A percentile compares a stretch with the other conserved stretches of the same genome.
phyloP scores from a whole-genome alignment of 768 basidiomycete species.

The Trametes maxima region DNA sequence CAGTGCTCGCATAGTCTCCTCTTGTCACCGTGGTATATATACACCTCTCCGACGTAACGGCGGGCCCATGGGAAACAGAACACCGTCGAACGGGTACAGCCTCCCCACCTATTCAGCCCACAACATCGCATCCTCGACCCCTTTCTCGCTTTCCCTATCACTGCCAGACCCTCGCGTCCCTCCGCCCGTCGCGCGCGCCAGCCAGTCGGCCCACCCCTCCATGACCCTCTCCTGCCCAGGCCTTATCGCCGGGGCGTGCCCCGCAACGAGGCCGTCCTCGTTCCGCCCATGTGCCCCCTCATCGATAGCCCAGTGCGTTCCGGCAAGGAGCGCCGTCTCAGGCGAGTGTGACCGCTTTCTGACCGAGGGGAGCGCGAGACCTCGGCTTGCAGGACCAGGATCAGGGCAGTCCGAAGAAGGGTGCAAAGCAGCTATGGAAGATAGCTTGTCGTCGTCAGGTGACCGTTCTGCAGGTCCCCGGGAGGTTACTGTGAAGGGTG shows the following conservation, averaged over 20 bases:
- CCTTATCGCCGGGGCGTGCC: conserved; percentile 16
- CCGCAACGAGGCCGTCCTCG: conserved; percentile 22
- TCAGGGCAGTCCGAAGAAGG: not conserved
- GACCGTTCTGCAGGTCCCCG: not conserved
- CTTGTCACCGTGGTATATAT: not conserved
- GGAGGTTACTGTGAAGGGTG: not conserved
- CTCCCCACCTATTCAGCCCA: not conserved
- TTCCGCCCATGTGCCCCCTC: conserved; percentile 18
- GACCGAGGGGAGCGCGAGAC: not conserved
- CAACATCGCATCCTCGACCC: not conserved
- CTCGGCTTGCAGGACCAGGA: not conserved
- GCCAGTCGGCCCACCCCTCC: conserved; percentile 2
- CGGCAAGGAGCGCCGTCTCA: not conserved
- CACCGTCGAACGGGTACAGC: not conserved
- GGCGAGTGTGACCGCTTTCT: not conserved
- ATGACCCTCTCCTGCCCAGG: not conserved
- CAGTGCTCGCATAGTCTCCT: not conserved
- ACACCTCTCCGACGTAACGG: conserved; percentile 1
- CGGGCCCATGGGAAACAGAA: conserved; percentile 9
- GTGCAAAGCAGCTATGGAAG: not conserved
- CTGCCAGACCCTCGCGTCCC: conserved; percentile 9
- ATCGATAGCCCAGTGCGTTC: conserved; percentile 6
- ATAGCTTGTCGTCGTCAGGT: conserved; percentile 5
- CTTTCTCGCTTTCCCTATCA: conserved; percentile 4
- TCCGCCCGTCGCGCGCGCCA: not conserved